phyloP scores from a whole-genome alignment of 2,329 filamentous ascomycete species.

The Scedosporium apiospermum region DNA sequence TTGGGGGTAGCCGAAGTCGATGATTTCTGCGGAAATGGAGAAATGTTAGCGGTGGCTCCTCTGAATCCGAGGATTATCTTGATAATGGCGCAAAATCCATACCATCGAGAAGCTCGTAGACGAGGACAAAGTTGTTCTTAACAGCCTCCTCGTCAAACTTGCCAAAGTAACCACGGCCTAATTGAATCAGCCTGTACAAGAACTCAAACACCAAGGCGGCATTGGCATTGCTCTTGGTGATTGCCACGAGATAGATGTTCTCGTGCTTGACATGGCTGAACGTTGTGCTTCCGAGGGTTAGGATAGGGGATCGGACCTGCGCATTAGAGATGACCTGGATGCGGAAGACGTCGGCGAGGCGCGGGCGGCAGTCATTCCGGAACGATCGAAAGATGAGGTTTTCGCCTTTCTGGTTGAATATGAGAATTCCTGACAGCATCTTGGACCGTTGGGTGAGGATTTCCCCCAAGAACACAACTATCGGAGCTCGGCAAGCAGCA shows the following conservation, averaged over 20 bases:
- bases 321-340: conserved; percentile 99
- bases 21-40: conserved; percentile 57
- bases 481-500: not conserved
- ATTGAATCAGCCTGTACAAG: conserved; percentile 78
- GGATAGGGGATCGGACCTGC: conserved; percentile 92
- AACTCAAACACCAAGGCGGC: conserved; percentile 97
- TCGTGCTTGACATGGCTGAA: conserved; percentile 99
- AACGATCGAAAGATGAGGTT: conserved; percentile 99
- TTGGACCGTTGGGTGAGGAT: conserved; percentile 20
- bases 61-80: not conserved
- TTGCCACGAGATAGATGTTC: conserved; percentile 95
- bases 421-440: conserved; percentile 94
- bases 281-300: conserved; percentile 93
- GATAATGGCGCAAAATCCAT: conserved; percentile 14
- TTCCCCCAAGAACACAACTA: not conserved
- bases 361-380: conserved; percentile 94
- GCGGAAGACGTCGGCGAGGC: conserved; percentile 96
- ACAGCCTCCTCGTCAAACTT: conserved; percentile 99
- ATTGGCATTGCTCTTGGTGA: conserved; percentile 99
- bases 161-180: conserved; percentile 94
- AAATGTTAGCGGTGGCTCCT: not conserved
- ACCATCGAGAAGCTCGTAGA: conserved; percentile 96
- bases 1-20: conserved; percentile 98
- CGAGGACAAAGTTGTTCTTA: conserved; percentile 99
- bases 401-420: conserved; percentile 99